Evolutionary conservation across 805 yeast genomes (phyloP).

Genomic region (Metschnikowia colocasiae): DNA sequence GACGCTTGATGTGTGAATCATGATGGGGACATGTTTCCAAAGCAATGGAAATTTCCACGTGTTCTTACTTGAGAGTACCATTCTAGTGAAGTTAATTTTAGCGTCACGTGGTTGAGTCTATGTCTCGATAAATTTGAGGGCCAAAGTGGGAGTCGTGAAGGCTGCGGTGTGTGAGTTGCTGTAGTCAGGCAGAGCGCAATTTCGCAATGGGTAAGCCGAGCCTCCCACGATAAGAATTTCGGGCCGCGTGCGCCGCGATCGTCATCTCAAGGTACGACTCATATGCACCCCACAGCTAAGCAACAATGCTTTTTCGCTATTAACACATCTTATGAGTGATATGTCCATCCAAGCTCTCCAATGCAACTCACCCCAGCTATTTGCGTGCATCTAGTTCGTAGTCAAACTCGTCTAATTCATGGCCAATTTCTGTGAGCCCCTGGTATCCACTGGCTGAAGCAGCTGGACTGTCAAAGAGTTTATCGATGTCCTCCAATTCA

Average conservation of each 20-base stretch:
- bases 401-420: slow-evolving; percentile 27
- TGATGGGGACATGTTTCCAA: not conserved
- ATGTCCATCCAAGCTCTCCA: not conserved
- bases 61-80: not conserved
- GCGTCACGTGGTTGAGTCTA: not conserved
- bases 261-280: not conserved
- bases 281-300: slow-evolving; percentile 5
- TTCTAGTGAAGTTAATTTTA: not conserved
- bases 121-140: not conserved
- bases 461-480: slow-evolving; percentile 29
- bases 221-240: slow-evolving; percentile 1
- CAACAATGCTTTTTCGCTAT: not conserved
- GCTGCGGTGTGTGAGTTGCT: not conserved
- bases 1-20: not conserved
- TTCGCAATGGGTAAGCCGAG: slow-evolving; percentile 1
- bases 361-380: not conserved
- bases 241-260: slow-evolving; percentile 1
- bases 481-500: slow-evolving; percentile 42
- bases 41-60: not conserved
- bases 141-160: not conserved
- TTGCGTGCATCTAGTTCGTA: slow-evolving; percentile 14
- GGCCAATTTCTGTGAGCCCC: slow-evolving; percentile 10
- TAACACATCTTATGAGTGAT: not conserved
- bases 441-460: slow-evolving; percentile 16
- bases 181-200: slow-evolving; percentile 1